Conservation (phyloP, 768 basidiomycete species). For the Crucibulum laeve region DNA sequence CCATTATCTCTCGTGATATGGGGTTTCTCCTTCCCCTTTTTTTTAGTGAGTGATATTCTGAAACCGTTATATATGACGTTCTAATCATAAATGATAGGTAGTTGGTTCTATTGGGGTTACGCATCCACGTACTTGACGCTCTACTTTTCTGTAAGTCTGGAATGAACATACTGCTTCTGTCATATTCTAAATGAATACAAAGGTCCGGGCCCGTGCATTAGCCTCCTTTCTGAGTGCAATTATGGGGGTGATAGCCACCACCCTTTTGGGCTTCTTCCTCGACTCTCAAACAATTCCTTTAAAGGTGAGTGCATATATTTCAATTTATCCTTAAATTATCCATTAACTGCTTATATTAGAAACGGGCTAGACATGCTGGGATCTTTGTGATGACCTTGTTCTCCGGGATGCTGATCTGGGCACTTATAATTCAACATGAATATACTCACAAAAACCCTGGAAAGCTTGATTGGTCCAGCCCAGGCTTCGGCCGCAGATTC, state of each 20-base stretch:
- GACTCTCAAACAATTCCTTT: slow-evolving; percentile 7
- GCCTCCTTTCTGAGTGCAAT: slow-evolving; percentile 14
- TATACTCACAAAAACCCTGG: slow-evolving; percentile 11
- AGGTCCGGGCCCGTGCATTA: slow-evolving; percentile 14
- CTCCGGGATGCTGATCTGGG: slow-evolving; percentile 13
- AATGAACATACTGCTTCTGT: background rate
- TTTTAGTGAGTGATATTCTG: background rate
- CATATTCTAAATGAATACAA: background rate
- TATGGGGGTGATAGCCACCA: slow-evolving; percentile 8
- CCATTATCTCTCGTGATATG: slow-evolving; percentile 2
- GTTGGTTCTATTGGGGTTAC: slow-evolving; percentile 17
- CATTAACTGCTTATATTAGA: slow-evolving; percentile 6
- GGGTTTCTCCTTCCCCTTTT: background rate
- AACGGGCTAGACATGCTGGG: slow-evolving; percentile 11
- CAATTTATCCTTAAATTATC: background rate
- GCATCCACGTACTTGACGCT: slow-evolving; percentile 14
- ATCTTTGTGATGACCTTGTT: slow-evolving; percentile 8
- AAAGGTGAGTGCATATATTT: background rate
- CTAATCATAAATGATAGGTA: slow-evolving; percentile 5
- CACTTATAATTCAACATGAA: slow-evolving; percentile 11
- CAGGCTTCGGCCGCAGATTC: slow-evolving; percentile 5
- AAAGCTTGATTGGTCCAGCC: slow-evolving; percentile 15
- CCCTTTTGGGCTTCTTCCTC: slow-evolving; percentile 13
- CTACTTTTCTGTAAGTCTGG: slow-evolving; percentile 11
- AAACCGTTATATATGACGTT: background rate